Evolutionary conservation across 2,329 filamentous ascomycete species (phyloP).

Genomic region (Calonectria hawksworthii): DNA sequence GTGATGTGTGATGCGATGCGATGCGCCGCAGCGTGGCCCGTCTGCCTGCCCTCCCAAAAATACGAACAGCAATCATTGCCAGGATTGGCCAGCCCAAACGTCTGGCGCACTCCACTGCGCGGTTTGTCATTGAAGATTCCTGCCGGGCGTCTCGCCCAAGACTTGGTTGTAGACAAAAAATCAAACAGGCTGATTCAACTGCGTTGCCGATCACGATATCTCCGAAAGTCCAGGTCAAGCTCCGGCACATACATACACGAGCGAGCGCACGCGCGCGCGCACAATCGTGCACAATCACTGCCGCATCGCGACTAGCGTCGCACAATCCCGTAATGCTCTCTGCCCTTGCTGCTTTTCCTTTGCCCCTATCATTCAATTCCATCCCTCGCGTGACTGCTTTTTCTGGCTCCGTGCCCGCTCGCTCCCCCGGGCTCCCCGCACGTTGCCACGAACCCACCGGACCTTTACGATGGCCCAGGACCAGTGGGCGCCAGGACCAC

Average conservation of each 20-base stretch:
- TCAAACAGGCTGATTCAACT: neutral
- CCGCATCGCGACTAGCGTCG: neutral
- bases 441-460: neutral
- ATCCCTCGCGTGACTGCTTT: neutral
- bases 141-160: neutral
- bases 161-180: neutral
- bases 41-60: neutral
- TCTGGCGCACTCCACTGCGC: neutral
- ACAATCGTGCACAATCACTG: neutral
- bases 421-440: conserved; percentile 1
- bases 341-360: neutral
- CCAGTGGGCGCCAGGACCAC: neutral
- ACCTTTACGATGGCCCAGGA: neutral
- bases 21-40: neutral
- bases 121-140: conserved; percentile 1
- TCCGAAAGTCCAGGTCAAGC: neutral
- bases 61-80: neutral
- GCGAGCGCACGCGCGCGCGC: neutral
- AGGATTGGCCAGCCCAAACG: neutral
- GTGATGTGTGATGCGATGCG: neutral
- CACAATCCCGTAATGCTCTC: neutral
- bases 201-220: neutral
- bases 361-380: conserved; percentile 4
- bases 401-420: neutral
- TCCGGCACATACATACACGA: neutral